Evolutionary conservation across 441 rosid genomes (phyloP).

Genomic region (Gossypium gossypioides): DNA sequence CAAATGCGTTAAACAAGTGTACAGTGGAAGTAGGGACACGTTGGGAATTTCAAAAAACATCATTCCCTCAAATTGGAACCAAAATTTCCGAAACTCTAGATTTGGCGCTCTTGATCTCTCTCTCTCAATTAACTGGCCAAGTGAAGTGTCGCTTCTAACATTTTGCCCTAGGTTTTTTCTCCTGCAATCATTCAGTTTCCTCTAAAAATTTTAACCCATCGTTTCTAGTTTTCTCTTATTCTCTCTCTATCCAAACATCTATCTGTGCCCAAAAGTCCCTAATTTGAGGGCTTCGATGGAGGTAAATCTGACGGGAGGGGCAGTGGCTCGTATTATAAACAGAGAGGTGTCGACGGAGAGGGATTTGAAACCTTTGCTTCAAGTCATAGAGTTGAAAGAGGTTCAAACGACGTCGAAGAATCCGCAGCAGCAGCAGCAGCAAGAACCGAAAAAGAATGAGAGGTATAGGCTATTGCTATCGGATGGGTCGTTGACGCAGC

Average conservation of each 20-base stretch:
- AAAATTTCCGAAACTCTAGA: not conserved
- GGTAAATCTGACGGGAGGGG: slow-evolving; percentile 46
- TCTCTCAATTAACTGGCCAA: not conserved
- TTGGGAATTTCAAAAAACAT: not conserved
- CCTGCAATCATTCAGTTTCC: not conserved
- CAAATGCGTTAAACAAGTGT: not conserved
- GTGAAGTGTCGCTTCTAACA: not conserved
- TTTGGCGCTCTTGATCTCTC: not conserved
- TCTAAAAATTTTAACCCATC: not conserved
- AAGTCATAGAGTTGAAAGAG: slow-evolving; percentile 52
- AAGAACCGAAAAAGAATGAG: slow-evolving; percentile 7
- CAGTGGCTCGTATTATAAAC: slow-evolving; percentile 34
- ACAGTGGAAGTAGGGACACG: not conserved
- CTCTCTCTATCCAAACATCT: not conserved
- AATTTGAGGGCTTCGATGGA: slow-evolving; percentile 17
- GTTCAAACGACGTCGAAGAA: slow-evolving; percentile 28
- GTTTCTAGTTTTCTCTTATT: not conserved
- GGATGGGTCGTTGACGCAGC: slow-evolving; percentile 47
- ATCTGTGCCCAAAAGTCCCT: not conserved
- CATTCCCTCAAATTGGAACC: not conserved
- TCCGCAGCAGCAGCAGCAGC: slow-evolving; percentile 25
- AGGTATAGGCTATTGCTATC: slow-evolving; percentile 51
- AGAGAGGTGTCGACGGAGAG: slow-evolving; percentile 31
- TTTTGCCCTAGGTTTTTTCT: not conserved
- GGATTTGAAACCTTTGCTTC: slow-evolving; percentile 51